Evolutionary conservation across 1,284 basidiomycete genomes (phyloP), one percentile per base, ranked within the genome.

Genomic region (Termitomyces sp.): DNA sequence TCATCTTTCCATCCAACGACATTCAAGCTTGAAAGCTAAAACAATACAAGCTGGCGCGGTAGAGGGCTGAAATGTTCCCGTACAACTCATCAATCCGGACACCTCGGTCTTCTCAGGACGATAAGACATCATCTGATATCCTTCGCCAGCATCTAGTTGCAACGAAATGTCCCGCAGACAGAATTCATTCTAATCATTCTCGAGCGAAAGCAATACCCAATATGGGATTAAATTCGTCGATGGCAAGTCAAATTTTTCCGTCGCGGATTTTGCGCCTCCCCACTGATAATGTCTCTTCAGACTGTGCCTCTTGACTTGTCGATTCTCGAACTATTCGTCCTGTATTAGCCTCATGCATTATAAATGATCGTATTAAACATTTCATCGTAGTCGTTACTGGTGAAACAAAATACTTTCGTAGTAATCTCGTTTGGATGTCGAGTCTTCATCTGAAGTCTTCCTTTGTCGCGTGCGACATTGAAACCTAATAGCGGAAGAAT

Each of bases 191-290:
- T 40, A 5, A 45, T n/a, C 15, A 33, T 34, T 15, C 5, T 46
- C 30, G 21, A 31, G 24, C 24, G 17, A 41, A 5, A 26, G 12
- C 41, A 6, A 45, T 17, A 30, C 5, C 2, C 38, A 30, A 42
- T 48, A 53, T 40, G 45, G 52, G 31, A 17, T 33, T 47, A 30
- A 30, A 31, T 13, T 2, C 36, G 36, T 36, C 26, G n/a, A 1
- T 31, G 38, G 24, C 12, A 24, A 33, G 26, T 21, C 34, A 10
- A 13, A 17, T 13, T 9, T 19, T n/a, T 34, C 24, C n/a, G 13
- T 34, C 41, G 19, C 52, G 30, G 45, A 39, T 34, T 45, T 52
- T 53, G 44, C 44, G 44, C 52, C 52, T 48, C 52, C 41, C 36
- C 6, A 15, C 28, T 8, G 24, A 13, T 8, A 33, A 21, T 8